phyloP scores from a whole-genome alignment of 495 filamentous ascomycete genomes.

The Hapsidospora chrysogenum region DNA sequence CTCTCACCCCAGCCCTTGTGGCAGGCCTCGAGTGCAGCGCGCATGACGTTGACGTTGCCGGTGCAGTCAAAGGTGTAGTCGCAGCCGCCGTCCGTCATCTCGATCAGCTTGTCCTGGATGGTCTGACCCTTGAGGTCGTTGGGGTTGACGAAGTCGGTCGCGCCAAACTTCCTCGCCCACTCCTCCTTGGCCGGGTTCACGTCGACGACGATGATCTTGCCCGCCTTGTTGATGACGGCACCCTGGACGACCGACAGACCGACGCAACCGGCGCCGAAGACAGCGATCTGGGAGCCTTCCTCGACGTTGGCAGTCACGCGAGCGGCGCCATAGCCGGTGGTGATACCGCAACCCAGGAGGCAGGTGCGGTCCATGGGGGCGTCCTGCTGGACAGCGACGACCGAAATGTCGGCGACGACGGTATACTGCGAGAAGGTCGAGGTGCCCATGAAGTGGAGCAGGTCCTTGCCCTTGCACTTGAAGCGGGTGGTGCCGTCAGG shows the following conservation, averaged over 20 bases:
- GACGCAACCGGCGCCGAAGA: constrained; percentile 94
- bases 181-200: constrained; percentile 84
- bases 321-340: constrained; percentile 92
- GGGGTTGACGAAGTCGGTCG: constrained; percentile 94
- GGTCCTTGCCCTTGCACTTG: constrained; percentile 78
- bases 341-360: constrained; percentile 93
- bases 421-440: constrained; percentile 98
- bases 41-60: constrained; percentile 91
- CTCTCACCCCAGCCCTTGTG: constrained; percentile 99
- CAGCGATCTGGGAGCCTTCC: constrained; percentile 73
- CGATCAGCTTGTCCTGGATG: constrained; percentile 79
- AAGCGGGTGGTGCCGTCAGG: constrained; percentile 94
- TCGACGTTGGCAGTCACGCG: constrained; percentile 83
- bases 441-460: constrained; percentile 98
- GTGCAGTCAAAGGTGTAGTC: constrained; percentile 99
- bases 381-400: constrained; percentile 77
- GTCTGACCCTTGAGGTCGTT: constrained; percentile 58
- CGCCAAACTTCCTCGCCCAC: constrained; percentile 88
- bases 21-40: constrained; percentile 88
- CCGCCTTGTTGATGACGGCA: constrained; percentile 71
- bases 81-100: constrained; percentile 97
- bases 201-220: constrained; percentile 88
- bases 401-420: constrained; percentile 95
- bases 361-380: constrained; percentile 95
- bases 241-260: constrained; percentile 91